Base-by-base conservation (phyloP, 164 flowering plant species). In the Platanus orientalis region DNA sequence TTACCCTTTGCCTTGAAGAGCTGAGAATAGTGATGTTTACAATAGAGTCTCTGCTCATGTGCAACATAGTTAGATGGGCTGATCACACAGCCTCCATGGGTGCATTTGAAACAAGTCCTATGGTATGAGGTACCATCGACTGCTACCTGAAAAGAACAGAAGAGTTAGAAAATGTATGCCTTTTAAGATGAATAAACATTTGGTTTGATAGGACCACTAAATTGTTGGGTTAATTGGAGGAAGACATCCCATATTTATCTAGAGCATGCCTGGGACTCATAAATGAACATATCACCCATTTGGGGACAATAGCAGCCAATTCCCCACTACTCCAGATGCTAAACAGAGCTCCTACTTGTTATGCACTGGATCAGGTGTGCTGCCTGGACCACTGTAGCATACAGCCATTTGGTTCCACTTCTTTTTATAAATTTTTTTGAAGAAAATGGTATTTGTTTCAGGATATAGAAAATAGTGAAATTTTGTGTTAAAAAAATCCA, bases 21-120 rank as follows among this genome's bases (percentile, higher is more conserved):
- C 69, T 91, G 92, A 59, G 71, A 64, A 58, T 87, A 90, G 71
- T 89, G 97, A 61, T 89, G 97, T 78, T 72, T 84, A 50, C 97
- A 91, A 61, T 87, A 91, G 59, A 91, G 83, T 20, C 72, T 80
- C 30, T 83, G 85, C 69, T 89, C 90, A n/a, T 89, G 96, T 2
- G 97, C 87, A 7, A 89, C 77, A 57, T 85, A 91, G 72, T 85
- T 89, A 24, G 96, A 89, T 53, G 92, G 90, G 73, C 88, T 91
- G 61, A 91, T 89, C 12, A 80, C 78, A 52, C 97, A 91, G 19
- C 97, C 92, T 42, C 93, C 97, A 57, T 81, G 87, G 53, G 78
- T 60, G 71, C 97, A 91, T 78, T 83, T 80, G 83, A 91, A 91
- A 72, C 97, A 91, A 50, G 88, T 69, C 75, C 75, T 87, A 29